These are phyloP conservation scores for Thalia dealbata DNA, from an alignment of 176 grass and related monocot species.

Conservation along the genomic window DNA sequence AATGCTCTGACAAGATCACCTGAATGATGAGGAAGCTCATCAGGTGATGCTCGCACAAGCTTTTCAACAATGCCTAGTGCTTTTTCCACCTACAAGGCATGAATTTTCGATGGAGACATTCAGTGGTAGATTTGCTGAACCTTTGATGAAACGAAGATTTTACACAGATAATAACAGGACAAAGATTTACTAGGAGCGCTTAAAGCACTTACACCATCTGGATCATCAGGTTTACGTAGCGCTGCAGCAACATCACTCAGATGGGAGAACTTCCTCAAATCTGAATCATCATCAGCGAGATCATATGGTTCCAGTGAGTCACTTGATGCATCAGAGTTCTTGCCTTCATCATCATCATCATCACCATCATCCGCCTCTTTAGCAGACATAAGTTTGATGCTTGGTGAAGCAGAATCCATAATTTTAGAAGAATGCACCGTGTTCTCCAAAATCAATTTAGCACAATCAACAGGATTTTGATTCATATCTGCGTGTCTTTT, in stretches of 20 bases:
- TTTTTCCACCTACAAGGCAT: no score
- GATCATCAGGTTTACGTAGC: slow-evolving; percentile 80
- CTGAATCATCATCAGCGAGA: slow-evolving; percentile 70
- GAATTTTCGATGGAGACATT: no score
- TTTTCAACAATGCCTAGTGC: no score
- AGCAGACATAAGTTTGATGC: slow-evolving; percentile 21
- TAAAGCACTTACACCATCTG: slow-evolving; percentile 65
- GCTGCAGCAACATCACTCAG: slow-evolving; percentile 59
- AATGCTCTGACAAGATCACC: no score
- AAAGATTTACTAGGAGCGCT: not conserved
- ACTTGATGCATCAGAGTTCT: slow-evolving; percentile 49
- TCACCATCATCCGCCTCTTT: slow-evolving; percentile 31
- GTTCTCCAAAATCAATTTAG: slow-evolving; percentile 34
- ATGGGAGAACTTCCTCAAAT: slow-evolving; percentile 69
- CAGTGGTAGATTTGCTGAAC: not conserved
- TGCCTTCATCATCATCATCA: slow-evolving; percentile 30
- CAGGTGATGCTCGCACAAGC: no score
- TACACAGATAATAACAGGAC: not conserved
- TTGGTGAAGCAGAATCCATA: slow-evolving; percentile 22
- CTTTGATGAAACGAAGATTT: slow-evolving; percentile 10
- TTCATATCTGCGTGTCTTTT: slow-evolving; percentile 40
- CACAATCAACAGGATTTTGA: slow-evolving; percentile 21
- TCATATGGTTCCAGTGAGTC: slow-evolving; percentile 91
- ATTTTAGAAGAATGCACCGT: slow-evolving; percentile 42
- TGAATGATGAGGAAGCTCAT: no score